These are phyloP conservation scores for Globomyces pollinis-pini DNA, from an alignment of 192 early-diverging fungal species.

Conservation along the genomic window DNA sequence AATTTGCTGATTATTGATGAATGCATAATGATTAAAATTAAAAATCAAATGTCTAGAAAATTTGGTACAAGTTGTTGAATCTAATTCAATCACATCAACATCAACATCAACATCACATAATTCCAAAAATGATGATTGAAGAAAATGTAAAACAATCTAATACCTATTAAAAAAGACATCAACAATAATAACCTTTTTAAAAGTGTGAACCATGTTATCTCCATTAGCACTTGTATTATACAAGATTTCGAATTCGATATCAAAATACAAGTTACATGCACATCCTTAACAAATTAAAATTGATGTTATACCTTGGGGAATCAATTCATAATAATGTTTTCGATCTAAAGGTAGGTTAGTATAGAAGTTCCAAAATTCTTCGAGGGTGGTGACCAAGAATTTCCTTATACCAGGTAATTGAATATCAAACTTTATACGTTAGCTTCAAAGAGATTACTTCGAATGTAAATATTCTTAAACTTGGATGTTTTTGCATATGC, in stretches of 20 bases:
- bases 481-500: too few species aligned
- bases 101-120: too few species aligned
- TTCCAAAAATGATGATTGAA: too few species aligned
- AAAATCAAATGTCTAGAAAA: conserved; percentile 27
- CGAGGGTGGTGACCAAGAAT: too few species aligned
- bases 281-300: too few species aligned
- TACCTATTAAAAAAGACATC: too few species aligned
- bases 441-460: too few species aligned
- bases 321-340: conserved; percentile 20
- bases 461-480: too few species aligned
- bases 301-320: conserved; percentile 12
- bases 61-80: conserved; percentile 16
- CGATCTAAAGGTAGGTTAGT: conserved; percentile 6
- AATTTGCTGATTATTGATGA: conserved; percentile 15
- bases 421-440: too few species aligned
- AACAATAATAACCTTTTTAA: background rate
- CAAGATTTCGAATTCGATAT: conserved; percentile 18
- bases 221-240: conserved; percentile 13
- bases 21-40: conserved; percentile 4
- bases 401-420: too few species aligned
- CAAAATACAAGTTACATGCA: conserved; percentile 27
- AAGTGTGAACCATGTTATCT: conserved; percentile 3
- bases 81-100: conserved; percentile 2
- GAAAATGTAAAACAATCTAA: too few species aligned
- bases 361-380: too few species aligned